Evolutionary conservation across 2,329 filamentous ascomycete species (phyloP), one percentile per base, ranked within the genome.

Genomic region (Lachnellula hyalina): DNA sequence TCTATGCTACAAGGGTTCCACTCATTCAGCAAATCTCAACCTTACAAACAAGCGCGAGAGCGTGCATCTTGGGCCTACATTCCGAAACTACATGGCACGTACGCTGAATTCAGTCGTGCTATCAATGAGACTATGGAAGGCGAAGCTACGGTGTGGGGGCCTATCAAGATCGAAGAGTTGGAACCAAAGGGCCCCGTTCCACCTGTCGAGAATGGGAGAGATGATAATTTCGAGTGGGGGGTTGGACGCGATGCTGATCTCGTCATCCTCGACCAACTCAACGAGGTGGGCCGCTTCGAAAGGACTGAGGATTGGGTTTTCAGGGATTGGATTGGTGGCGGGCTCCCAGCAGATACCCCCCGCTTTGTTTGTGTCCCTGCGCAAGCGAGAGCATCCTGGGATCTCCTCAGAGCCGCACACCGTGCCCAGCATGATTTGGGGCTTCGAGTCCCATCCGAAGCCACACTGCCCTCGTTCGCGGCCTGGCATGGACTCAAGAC

Each of bases 201-300:
- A 7, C 84, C 86, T 0, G 77, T 77, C 2, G 69, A 74, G 0
- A 80, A 80, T 41, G 76, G 83, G 14, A 73, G 77, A 47, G 71
- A 80, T n/a, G 87, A 90, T 64, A 74, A 86, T 56, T 90, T 88
- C 68, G 72, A 83, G 67, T 91, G 87, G 87, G 87, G 87, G 55
- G 83, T 89, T 2, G 87, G 84, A 46, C 87, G 90, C 69, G 84
- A 89, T 59, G 86, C 87, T 6, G 87, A 90, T 66, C 78, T 87
- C 55, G 85, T 68, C 23, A 60, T 65, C 3, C 52, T 92, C 28
- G 28, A 32, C 28, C 28, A 32, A 32, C 28, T 32, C 28, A 32
- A 32, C 9, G 28, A 32, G 28, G 28, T 32, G 28, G 3, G 28
- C 28, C 28, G 28, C 9, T 32, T 32, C 9, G 28, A 32, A 4